phyloP scores from a whole-genome alignment of 129 eudicot species.

The Scalesia atractyloides region DNA sequence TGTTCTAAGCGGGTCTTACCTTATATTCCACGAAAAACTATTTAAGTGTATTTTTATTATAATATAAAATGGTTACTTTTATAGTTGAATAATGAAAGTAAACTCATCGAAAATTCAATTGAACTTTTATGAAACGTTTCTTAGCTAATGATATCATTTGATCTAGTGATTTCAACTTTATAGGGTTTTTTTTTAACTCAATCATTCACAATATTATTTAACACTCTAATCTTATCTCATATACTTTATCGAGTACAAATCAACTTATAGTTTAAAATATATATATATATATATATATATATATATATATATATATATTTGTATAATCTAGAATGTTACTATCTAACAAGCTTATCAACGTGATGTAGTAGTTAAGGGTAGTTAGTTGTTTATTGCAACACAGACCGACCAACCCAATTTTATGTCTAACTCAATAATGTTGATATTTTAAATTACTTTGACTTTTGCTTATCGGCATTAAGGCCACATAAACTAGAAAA shows the following conservation, averaged over 20 bases:
- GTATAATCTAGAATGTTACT: slow-evolving; percentile 1
- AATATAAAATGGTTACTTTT: too few relatives aligned
- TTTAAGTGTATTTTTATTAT: too few relatives aligned
- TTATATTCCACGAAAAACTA: too few relatives aligned
- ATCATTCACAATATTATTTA: not conserved
- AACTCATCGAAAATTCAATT: too few relatives aligned
- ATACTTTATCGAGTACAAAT: not conserved
- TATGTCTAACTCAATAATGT: slow-evolving; percentile 28
- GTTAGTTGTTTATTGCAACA: slow-evolving; percentile 21
- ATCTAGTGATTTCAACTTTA: too few relatives aligned
- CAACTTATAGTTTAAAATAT: not conserved
- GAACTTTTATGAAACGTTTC: too few relatives aligned
- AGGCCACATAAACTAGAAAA: not conserved
- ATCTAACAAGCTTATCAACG: slow-evolving; percentile 18
- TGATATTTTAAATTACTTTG: slow-evolving; percentile 19
- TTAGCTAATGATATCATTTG: too few relatives aligned
- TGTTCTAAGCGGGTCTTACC: too few relatives aligned
- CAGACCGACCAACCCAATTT: slow-evolving; percentile 20
- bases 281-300: not conserved
- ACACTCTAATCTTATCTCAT: not conserved
- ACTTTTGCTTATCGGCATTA: slow-evolving; percentile 9
- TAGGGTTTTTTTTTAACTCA: not conserved
- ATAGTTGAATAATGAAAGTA: too few relatives aligned
- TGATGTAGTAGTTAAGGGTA: slow-evolving; percentile 27
- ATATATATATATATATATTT: not conserved